Conservation (phyloP, 768 basidiomycete species). For the Boletus subcaerulescens region DNA sequence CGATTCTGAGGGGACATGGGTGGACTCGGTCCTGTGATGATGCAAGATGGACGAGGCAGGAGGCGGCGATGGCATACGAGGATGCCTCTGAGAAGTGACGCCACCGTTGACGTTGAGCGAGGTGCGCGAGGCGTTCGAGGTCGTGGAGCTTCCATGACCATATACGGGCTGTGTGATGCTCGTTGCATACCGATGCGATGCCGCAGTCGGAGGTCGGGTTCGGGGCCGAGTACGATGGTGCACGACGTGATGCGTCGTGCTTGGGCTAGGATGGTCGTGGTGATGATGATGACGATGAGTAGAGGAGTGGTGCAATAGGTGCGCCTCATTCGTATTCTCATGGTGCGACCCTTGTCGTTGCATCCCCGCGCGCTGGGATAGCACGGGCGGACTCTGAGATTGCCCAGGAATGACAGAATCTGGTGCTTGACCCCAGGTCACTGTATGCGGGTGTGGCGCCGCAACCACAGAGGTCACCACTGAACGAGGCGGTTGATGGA, state of each 20-base stretch:
- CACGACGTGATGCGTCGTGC: slow-evolving; percentile 15
- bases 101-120: slow-evolving; percentile 21
- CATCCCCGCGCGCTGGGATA: slow-evolving; percentile 9
- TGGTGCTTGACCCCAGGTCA: no score
- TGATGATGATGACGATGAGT: not conserved
- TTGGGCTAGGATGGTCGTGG: slow-evolving; percentile 8
- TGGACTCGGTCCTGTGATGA: slow-evolving; percentile 2
- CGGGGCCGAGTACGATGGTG: slow-evolving; percentile 21
- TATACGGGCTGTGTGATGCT: slow-evolving; percentile 23
- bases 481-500: slow-evolving; percentile 20
- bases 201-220: slow-evolving; percentile 28
- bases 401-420: no score
- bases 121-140: slow-evolving; percentile 16
- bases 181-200: slow-evolving; percentile 32
- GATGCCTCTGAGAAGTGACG: slow-evolving; percentile 10
- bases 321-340: slow-evolving; percentile 9
- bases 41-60: slow-evolving; percentile 2
- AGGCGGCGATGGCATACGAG: slow-evolving; percentile 9
- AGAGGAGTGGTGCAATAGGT: slow-evolving; percentile 12
- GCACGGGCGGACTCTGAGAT: not conserved
- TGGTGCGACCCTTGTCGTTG: slow-evolving; percentile 20
- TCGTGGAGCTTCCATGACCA: slow-evolving; percentile 26
- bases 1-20: slow-evolving; percentile 5
- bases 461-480: slow-evolving; percentile 8
- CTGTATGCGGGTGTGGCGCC: slow-evolving; percentile 13